Base-by-base conservation (phyloP, 2,329 filamentous ascomycete genomes). In the Fusarium xyrophilum region DNA sequence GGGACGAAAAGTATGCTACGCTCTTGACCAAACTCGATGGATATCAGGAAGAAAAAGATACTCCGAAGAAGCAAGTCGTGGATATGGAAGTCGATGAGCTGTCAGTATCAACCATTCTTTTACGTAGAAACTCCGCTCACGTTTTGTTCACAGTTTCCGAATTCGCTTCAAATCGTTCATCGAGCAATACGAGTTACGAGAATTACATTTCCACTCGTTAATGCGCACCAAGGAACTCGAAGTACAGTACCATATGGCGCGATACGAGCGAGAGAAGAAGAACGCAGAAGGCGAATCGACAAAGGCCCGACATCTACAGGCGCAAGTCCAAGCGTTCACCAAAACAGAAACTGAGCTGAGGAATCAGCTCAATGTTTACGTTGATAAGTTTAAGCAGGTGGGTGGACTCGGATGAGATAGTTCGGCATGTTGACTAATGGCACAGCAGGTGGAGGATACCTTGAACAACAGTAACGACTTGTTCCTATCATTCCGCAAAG, bases 331-430 rank as follows among this genome's bases (percentile, higher is more conserved):
- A 71, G 96, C 93, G 4, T 97, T 98, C 78, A 96, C 93, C 36
- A 96, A 97, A 80, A 98, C 95, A 13, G 96, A 99, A 81, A 91
- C 92, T 19, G 95, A 98, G 79, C 85, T 99, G 57, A 86, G 96
- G 63, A 96, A 93, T 74, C 96, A 99, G 80, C 88, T 99, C 74
- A 98, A 97, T 78, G 95, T 97, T 73, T 99, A 99, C 75, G 95
- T 97, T 28, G 96, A 99, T 78, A 99, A 98, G 82, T 98, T 98
- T 82, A 98, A 98, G 84, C 96, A 99, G 92, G 95, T 97, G 88
- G 80, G 86, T 79, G 57, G 57, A 55, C 15, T 51, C 56, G 36
- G 47, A 15, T 44, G 43, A 40, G 57, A 33, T 36, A 55, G 60
- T 61, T 59, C 62, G 52, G 63, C 50, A 59, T 69, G 61, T 73